Base-by-base conservation (phyloP, 306 rosid genomes). In the Vigna nakashimae region DNA sequence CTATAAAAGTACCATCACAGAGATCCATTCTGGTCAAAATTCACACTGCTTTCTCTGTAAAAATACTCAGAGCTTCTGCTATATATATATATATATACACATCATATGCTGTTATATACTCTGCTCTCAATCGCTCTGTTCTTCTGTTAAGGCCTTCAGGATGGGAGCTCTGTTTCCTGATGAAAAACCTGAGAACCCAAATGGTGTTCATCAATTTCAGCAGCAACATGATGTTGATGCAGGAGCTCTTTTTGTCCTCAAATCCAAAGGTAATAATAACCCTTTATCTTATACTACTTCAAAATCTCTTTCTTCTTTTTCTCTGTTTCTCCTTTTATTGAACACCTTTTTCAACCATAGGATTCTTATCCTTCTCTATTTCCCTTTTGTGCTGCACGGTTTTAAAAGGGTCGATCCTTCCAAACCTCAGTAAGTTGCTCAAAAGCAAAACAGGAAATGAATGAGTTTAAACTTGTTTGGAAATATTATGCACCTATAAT, bases 211-310 rank as follows among this genome's bases (percentile, higher is more conserved):
- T 40, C 82, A 74, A 11, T 63, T 58, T 58, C 42, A 64, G 16
- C 55, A 18, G 20, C 64, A 74, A 20, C 72, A 64, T 13, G 82
- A 86, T 36, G 76, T 82, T 10, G 97, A 92, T 73, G 97, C 96
- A 2, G 97, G 96, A 17, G 97, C 97, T 67, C 86, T 82, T 63
- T 92, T 92, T 84, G 97, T 92, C 65, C 97, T 92, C 63, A 91
- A 92, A 83, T 90, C 97, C 58, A 89, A 84, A 90, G 97, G 94
- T 92, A 34, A 0, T 59, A 10, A 11, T 43, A 43, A 43, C 11
- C 16, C 34, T 4, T 34, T 28, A 2, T 65, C 9, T 56, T 3
- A 3, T 64, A 0, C 2, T 34, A 0, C 51, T 32, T 32, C 5
- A 40, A 9, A 46, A 0, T 36, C 8, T 77, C 45, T 9, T 24